These are phyloP conservation scores for Raffaelea arxii DNA, from an alignment of 2,329 filamentous ascomycete genomes.

Conservation along the genomic window DNA sequence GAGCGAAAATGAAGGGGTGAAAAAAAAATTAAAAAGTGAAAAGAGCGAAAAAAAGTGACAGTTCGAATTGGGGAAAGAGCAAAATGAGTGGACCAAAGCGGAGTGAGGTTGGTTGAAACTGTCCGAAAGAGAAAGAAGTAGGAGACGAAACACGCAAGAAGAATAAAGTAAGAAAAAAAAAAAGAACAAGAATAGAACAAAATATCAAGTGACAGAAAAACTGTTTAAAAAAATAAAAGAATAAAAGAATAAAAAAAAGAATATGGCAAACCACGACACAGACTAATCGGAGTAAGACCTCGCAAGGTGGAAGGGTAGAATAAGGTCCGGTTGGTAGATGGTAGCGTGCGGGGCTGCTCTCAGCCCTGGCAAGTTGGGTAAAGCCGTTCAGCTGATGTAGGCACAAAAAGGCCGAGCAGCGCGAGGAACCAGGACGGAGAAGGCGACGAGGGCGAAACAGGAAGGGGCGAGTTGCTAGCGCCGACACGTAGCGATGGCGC, in stretches of 20 bases:
- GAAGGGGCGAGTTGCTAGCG: constrained; percentile 2
- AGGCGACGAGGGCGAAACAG: background rate
- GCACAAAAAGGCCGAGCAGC: background rate
- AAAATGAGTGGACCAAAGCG: background rate
- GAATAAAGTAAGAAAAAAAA: background rate
- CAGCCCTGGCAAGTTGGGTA: constrained; percentile 1
- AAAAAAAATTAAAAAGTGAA: constrained; percentile 1
- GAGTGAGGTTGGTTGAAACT: background rate
- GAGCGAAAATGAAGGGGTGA: background rate
- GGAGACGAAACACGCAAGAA: background rate
- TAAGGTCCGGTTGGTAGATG: background rate
- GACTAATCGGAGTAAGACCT: background rate
- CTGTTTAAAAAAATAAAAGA: background rate
- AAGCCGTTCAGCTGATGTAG: constrained; percentile 6
- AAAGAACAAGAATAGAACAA: background rate
- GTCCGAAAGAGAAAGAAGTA: background rate
- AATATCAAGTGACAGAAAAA: background rate
- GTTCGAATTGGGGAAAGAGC: background rate
- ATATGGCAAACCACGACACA: background rate
- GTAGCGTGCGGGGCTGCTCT: constrained; percentile 3
- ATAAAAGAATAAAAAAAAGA: background rate
- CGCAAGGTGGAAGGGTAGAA: background rate
- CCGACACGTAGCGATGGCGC: constrained; percentile 4
- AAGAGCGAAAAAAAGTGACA: background rate
- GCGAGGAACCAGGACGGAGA: background rate